Percentiles rank a stretch among this genome's conserved stretches.
Evolutionary conservation across 225 moss, liverwort and hornwort species (phyloP).

Genomic region (Neckera pumila): DNA sequence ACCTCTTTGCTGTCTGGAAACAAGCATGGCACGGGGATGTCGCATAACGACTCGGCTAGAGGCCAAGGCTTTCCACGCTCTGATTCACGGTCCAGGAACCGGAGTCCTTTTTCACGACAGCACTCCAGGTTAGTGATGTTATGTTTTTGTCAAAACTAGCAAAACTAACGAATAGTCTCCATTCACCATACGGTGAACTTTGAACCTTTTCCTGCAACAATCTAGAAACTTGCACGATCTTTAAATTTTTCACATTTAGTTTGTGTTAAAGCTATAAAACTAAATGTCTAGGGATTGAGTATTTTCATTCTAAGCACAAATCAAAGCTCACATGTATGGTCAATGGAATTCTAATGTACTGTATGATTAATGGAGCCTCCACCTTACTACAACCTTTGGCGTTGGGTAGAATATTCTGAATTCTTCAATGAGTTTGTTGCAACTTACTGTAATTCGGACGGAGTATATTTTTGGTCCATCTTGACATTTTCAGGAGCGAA

Average conservation of each 20-base stretch:
- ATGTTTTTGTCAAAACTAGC: background rate
- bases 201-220: background rate
- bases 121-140: slow-evolving; percentile 9
- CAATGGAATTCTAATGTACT: background rate
- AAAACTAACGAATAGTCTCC: background rate
- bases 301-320: background rate
- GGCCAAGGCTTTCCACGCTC: slow-evolving; percentile 22
- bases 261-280: background rate
- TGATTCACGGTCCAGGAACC: slow-evolving; percentile 21
- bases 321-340: background rate
- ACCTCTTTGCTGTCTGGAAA: slow-evolving; percentile 21
- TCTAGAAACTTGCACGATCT: background rate
- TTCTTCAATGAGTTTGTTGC: background rate
- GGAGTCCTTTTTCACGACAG: slow-evolving; percentile 26
- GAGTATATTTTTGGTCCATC: background rate
- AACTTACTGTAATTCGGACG: background rate
- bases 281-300: background rate
- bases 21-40: slow-evolving; percentile 15
- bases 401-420: background rate
- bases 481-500: background rate
- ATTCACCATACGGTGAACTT: background rate
- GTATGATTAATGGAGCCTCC: background rate
- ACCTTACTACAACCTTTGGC: background rate
- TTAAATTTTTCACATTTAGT: background rate
- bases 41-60: slow-evolving; percentile 19